phyloP scores from a whole-genome alignment of 2,329 filamentous ascomycete genomes.

The Didymella exigua region DNA sequence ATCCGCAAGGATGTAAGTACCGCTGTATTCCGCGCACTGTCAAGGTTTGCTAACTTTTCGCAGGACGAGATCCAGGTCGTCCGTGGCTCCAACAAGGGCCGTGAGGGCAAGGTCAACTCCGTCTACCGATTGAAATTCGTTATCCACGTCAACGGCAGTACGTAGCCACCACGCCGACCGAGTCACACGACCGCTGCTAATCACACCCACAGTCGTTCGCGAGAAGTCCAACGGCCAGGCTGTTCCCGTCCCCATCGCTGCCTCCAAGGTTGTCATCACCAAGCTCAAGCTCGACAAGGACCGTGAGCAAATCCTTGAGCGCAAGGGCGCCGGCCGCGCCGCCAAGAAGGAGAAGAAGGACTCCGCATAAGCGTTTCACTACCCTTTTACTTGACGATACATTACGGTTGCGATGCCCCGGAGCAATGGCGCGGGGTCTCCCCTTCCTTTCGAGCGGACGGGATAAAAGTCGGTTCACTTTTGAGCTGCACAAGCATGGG shows the following conservation, averaged over 20 bases:
- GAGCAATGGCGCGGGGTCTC: slow-evolving; percentile 42
- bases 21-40: slow-evolving; percentile 39
- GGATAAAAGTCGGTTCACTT: slow-evolving; percentile 48
- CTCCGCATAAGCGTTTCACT: slow-evolving; percentile 51
- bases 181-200: slow-evolving; percentile 27
- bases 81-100: slow-evolving; percentile 94
- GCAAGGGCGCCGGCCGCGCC: slow-evolving; percentile 81
- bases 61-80: slow-evolving; percentile 85
- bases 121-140: slow-evolving; percentile 85
- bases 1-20: slow-evolving; percentile 79
- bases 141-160: slow-evolving; percentile 87
- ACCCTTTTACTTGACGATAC: slow-evolving; percentile 45
- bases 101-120: slow-evolving; percentile 96
- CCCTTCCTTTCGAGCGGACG: slow-evolving; percentile 45
- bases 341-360: slow-evolving; percentile 73
- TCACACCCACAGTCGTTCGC: slow-evolving; percentile 67
- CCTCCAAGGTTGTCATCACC: slow-evolving; percentile 97
- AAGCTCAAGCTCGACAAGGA: slow-evolving; percentile 99
- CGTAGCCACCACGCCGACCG: slow-evolving; percentile 19
- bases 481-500: slow-evolving; percentile 46
- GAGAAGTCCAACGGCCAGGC: slow-evolving; percentile 98
- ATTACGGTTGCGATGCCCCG: slow-evolving; percentile 45
- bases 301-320: slow-evolving; percentile 84
- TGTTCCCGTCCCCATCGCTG: slow-evolving; percentile 91
- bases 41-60: slow-evolving; percentile 35